Percentiles rank a stretch among this genome's conserved stretches.
Conservation (phyloP, 2,329 filamentous ascomycete genomes). For the Dothidotthia symphoricarpi region DNA sequence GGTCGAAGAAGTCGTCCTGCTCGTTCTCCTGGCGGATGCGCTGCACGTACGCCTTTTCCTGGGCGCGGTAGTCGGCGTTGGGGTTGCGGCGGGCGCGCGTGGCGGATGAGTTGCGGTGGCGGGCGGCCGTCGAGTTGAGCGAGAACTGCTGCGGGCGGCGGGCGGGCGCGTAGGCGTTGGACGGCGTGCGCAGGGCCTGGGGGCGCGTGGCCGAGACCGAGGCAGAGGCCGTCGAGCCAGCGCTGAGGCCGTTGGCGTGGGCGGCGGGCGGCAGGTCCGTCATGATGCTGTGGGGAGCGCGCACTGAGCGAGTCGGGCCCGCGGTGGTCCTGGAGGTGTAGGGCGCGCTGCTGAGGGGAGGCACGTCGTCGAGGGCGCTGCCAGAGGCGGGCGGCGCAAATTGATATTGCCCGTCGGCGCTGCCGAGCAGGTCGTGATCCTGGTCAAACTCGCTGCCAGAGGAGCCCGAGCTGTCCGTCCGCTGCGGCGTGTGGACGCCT, state of each 20-base stretch:
- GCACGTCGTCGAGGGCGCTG: conserved; percentile 35
- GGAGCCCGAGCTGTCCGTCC: conserved; percentile 42
- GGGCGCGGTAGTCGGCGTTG: conserved; percentile 72
- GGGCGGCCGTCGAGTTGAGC: conserved; percentile 41
- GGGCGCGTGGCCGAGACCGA: conserved; percentile 35
- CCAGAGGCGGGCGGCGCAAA: conserved; percentile 41
- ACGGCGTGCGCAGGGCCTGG: conserved; percentile 47
- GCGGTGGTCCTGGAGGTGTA: conserved; percentile 26
- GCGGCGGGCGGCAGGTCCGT: conserved; percentile 28
- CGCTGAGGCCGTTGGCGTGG: conserved; percentile 28
- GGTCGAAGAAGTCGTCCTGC: conserved; percentile 66
- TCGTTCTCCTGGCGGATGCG: conserved; percentile 77
- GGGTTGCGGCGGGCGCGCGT: conserved; percentile 61
- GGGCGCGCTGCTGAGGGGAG: conserved; percentile 27
- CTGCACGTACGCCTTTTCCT: conserved; percentile 94
- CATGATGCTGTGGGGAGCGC: conserved; percentile 26
- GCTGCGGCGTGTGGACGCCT: conserved; percentile 7
- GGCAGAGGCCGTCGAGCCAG: conserved; percentile 13
- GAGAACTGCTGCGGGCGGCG: conserved; percentile 51
- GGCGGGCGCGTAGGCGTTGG: conserved; percentile 52
- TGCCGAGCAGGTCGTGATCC: conserved; percentile 47
- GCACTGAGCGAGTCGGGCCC: conserved; percentile 21
- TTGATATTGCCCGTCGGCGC: conserved; percentile 38
- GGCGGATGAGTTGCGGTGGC: conserved; percentile 57
- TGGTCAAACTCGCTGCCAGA: conserved; percentile 46